phyloP scores from a whole-genome alignment of 352 stramenopile genomes.

The Peronospora belbahrii region DNA sequence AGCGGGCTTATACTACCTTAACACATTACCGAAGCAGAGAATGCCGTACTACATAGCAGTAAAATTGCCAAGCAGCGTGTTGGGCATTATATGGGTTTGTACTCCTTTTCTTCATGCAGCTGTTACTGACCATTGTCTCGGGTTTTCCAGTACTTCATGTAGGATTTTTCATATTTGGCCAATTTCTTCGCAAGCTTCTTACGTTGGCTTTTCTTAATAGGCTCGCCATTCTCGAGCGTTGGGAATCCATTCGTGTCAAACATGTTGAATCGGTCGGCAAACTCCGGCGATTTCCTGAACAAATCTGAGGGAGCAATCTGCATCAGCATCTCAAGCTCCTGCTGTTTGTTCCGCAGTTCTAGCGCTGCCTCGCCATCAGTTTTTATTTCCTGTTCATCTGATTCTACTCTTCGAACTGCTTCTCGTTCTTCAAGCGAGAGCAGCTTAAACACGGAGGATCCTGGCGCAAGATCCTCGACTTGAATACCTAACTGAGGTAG shows the following conservation, averaged over 20 bases:
- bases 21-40: too few species aligned
- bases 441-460: slow-evolving; percentile 52
- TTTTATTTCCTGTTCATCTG: slow-evolving; percentile 3
- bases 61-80: too few species aligned
- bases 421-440: slow-evolving; percentile 34
- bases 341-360: slow-evolving; percentile 31
- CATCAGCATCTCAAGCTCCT: slow-evolving; percentile 58
- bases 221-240: slow-evolving; percentile 34
- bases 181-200: slow-evolving; percentile 76
- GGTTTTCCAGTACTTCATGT: slow-evolving; percentile 51
- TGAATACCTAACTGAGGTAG: slow-evolving; percentile 51
- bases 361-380: slow-evolving; percentile 4
- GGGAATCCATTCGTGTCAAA: slow-evolving; percentile 59
- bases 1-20: too few species aligned
- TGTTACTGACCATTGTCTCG: slow-evolving; percentile 14
- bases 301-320: slow-evolving; percentile 49
- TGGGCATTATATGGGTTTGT: too few species aligned
- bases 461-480: slow-evolving; percentile 59
- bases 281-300: slow-evolving; percentile 42
- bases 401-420: slow-evolving; percentile 5
- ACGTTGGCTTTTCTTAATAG: slow-evolving; percentile 54
- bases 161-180: slow-evolving; percentile 63
- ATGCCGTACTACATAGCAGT: too few species aligned
- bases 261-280: slow-evolving; percentile 33
- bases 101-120: slow-evolving; percentile 11